Evolutionary conservation across 2,329 filamentous ascomycete genomes (phyloP).

Genomic region (Tolypocladium ovalisporum): DNA sequence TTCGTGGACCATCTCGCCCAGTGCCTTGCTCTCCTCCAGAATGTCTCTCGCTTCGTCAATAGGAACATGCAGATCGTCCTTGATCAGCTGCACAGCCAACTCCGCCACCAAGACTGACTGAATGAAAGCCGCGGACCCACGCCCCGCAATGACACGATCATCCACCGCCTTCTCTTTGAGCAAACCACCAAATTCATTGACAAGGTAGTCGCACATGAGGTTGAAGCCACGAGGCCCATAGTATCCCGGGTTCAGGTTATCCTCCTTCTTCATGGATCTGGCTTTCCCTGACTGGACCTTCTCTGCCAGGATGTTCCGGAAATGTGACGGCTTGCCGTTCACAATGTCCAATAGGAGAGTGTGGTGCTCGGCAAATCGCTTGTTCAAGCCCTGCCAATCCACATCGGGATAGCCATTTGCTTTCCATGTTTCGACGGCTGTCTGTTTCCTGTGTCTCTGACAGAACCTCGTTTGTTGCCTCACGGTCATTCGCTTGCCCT

Average conservation of each 20-base stretch:
- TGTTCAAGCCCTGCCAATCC: slow-evolving; percentile 52
- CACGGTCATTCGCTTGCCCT: slow-evolving; percentile 38
- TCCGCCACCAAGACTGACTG: slow-evolving; percentile 72
- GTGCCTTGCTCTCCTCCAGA: slow-evolving; percentile 52
- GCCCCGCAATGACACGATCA: slow-evolving; percentile 54
- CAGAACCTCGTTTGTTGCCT: slow-evolving; percentile 54
- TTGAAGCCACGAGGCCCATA: slow-evolving; percentile 68
- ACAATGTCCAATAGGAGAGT: slow-evolving; percentile 47
- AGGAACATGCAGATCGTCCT: slow-evolving; percentile 41
- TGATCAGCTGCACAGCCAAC: slow-evolving; percentile 41
- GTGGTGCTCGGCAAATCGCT: slow-evolving; percentile 47
- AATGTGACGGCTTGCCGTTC: slow-evolving; percentile 48
- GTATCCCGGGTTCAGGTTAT: slow-evolving; percentile 62
- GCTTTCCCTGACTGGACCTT: slow-evolving; percentile 46
- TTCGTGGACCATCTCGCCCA: slow-evolving; percentile 59
- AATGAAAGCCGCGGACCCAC: slow-evolving; percentile 58
- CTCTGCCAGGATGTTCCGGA: slow-evolving; percentile 42
- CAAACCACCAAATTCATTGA: slow-evolving; percentile 44
- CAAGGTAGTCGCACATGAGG: slow-evolving; percentile 60
- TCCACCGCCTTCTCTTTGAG: slow-evolving; percentile 51
- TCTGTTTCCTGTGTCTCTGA: slow-evolving; percentile 44
- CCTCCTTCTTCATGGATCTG: slow-evolving; percentile 47
- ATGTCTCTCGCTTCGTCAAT: slow-evolving; percentile 38
- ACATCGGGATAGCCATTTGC: slow-evolving; percentile 57
- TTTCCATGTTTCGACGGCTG: slow-evolving; percentile 37